Conservation (phyloP, 73 alveolate species). For the Chromera velia region DNA sequence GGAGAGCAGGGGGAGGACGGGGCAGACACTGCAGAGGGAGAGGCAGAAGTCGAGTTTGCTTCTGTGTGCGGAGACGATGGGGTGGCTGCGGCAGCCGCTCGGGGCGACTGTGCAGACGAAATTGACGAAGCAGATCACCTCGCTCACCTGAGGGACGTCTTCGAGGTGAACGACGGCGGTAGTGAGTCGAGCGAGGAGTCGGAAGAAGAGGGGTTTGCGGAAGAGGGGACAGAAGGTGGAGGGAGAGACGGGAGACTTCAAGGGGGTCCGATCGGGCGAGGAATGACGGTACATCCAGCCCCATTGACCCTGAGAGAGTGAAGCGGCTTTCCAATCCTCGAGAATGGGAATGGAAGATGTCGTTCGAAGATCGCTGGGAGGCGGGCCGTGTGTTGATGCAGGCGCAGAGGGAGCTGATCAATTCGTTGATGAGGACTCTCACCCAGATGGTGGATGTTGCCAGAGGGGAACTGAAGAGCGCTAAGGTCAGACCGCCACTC, state of each 20-base stretch:
- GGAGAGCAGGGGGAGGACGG: conserved; percentile 10
- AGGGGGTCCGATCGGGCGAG: conserved; percentile 12
- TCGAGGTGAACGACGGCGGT: conserved; percentile 4
- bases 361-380: conserved; percentile 25
- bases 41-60: not conserved
- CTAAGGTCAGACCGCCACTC: no score
- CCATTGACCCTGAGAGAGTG: not conserved
- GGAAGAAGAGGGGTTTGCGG: not conserved
- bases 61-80: not conserved
- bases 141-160: conserved; percentile 12
- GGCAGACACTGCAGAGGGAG: not conserved
- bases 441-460: no score
- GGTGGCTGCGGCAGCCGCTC: not conserved
- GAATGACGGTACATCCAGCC: not conserved
- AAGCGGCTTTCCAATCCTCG: not conserved
- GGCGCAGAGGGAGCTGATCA: conserved; percentile 1
- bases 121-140: conserved; percentile 30
- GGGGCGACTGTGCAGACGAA: conserved; percentile 16
- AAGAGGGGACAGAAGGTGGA: not conserved
- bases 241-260: not conserved
- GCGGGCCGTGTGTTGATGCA: conserved; percentile 18
- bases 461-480: no score
- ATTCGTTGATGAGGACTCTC: conserved; percentile 9
- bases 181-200: conserved; percentile 3
- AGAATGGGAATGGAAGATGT: no score